Evolutionary conservation across 2,329 filamentous ascomycete genomes (phyloP).

Genomic region (Fusarium sp.): DNA sequence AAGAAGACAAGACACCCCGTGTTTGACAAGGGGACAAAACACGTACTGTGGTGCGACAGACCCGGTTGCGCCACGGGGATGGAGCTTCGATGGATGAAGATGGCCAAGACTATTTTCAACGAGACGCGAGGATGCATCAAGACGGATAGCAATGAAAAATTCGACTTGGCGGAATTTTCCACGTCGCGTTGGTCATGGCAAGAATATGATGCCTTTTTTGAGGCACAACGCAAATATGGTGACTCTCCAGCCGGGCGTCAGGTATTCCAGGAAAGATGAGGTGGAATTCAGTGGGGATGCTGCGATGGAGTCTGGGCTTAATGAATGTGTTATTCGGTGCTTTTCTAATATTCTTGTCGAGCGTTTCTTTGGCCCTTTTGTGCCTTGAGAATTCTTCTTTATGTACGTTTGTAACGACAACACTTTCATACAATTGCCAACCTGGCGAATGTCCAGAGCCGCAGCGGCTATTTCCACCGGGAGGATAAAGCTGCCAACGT

Average conservation of each 20-base stretch:
- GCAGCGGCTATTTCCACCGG: neutral
- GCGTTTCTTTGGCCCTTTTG: neutral
- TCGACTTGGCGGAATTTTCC: neutral
- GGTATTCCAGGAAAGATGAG: neutral
- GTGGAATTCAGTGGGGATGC: neutral
- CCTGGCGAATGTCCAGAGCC: neutral
- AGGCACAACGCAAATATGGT: neutral
- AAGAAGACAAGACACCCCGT: neutral
- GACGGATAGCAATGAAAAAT: neutral
- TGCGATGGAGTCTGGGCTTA: neutral
- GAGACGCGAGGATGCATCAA: neutral
- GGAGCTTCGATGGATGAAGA: constrained; percentile 1
- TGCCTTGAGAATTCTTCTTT: neutral
- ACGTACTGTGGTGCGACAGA: constrained; percentile 2
- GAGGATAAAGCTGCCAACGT: neutral
- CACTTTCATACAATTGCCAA: neutral
- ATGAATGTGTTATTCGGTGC: neutral
- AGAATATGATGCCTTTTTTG: neutral
- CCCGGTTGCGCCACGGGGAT: neutral
- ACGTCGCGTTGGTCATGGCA: neutral
- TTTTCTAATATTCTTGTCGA: neutral
- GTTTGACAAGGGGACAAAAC: neutral
- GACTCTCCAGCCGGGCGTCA: neutral
- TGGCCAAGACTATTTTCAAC: neutral
- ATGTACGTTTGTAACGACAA: neutral